Base-by-base conservation (phyloP, 495 filamentous ascomycete genomes). In the Aspergillus cavernicola region DNA sequence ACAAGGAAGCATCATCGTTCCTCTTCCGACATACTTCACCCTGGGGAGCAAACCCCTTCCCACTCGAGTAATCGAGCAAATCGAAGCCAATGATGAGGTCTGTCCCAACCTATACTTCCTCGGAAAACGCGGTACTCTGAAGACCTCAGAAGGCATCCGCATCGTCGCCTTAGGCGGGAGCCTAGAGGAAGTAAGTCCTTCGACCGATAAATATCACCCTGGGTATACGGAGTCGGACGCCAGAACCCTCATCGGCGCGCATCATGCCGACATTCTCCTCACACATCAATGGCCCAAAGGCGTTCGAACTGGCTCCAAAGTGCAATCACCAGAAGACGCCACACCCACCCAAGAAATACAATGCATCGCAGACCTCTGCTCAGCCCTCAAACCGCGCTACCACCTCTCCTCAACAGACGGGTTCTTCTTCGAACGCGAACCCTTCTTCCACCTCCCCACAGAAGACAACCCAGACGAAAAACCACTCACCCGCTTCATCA, bases 81-180 rank as follows among this genome's bases (percentile, higher is more conserved):
- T 97, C 28, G 78, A 88, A 63, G 79, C 79, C 33, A 80, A 87
- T 58, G 90, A 92, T 57, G 87, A 93, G 65, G 75, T 98, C 20
- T 95, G 90, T 59, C 76, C 84, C 1, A 96, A 97, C 57, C 78
- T 98, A 3, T 89, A 86, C 69, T 95, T 84, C 65, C 81, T 97
- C 0, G 90, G 89, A 19, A 95, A 90, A 65, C 85, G 88, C 49
- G 87, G 84, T 24, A 82, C 84, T 8, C 83, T 90, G 33, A 96
- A 92, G 65, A 98, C 93, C 0, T 85, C 88, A 18, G 90, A 96
- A 48, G 93, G 93, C 10, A 77, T 98, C 19, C 81, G 86, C 11
- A 88, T 98, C 48, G 87, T 90, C 4, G 73, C 86, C 9, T 75
- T 97, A 2, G 92, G 92, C 35, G 93, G 93, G 0, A 66, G 69